Conservation (phyloP, 1,139 yeast genomes). For the Geotrichum reessii region DNA sequence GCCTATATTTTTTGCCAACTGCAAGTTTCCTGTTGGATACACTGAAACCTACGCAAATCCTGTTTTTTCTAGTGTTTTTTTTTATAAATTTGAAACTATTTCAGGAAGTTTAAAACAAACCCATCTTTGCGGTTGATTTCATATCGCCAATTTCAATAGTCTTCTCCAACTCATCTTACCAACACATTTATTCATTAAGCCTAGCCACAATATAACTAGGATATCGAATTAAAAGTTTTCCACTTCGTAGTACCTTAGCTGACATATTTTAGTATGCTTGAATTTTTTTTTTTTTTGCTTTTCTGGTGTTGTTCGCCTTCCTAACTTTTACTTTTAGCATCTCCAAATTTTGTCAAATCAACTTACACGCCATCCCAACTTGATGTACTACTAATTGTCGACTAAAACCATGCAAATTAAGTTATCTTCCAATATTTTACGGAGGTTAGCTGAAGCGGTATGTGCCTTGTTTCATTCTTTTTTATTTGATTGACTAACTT, state of each 20-base stretch:
- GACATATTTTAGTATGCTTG: not conserved
- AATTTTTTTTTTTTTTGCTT: not conserved
- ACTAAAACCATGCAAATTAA: slow-evolving; percentile 27
- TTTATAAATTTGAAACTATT: not conserved
- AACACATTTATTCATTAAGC: not conserved
- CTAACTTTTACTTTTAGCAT: not conserved
- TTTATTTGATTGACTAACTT: slow-evolving; percentile 12
- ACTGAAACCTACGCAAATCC: not conserved
- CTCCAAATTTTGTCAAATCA: not conserved
- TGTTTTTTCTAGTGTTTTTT: not conserved
- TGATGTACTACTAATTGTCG: slow-evolving; percentile 5
- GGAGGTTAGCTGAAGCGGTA: slow-evolving; percentile 31
- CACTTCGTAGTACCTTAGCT: no score
- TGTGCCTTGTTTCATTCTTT: slow-evolving; percentile 19
- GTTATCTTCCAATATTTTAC: slow-evolving; percentile 28
- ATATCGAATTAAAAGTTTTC: not conserved
- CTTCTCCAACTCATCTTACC: not conserved
- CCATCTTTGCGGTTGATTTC: not conserved
- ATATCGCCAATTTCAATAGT: not conserved
- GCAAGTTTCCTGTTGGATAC: not conserved
- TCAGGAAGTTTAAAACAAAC: not conserved
- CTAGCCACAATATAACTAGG: not conserved
- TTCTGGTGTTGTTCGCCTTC: not conserved
- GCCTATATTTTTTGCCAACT: not conserved
- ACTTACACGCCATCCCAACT: not conserved